Base-by-base conservation (phyloP, 805 yeast genomes). In the Lipomyces japonicus region DNA sequence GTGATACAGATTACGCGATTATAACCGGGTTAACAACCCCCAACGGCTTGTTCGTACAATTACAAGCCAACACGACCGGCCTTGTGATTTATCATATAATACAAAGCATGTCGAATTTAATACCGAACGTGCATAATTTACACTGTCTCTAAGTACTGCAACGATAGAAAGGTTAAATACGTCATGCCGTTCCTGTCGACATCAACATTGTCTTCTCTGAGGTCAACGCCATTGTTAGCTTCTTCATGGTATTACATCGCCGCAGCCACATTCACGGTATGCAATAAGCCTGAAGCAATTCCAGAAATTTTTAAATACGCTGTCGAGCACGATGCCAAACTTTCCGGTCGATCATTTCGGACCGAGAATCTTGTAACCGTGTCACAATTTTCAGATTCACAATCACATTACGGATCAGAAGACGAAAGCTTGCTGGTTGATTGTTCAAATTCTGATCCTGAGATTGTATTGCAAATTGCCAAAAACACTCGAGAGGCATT, bases 211-310 rank as follows among this genome's bases (percentile, higher is more conserved):
- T 31, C 57, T 4, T 35, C 53, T 1, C 37, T 53, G 6, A 32
- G 54, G 10, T 34, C 51, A 12, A 45, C 57, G 12, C 57, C 57
- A 4, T 28, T 44, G 34, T 46, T 53, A 5, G 32, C 48, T 6
- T 5, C n/a, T 4, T 45, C 51, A 16, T 90, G 96, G 96, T 86
- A 82, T 63, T 69, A 80, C 34, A 70, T 88, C 19, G 91, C 95
- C 0, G 85, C 93, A 6, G 85, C 91, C 0, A 79, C 95, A 7
- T 74, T 89, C 42, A 79, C 91, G 1, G 89, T 83, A 4, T 82
- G 91, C 61, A 90, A 90, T 63, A 78, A 76, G 53, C 95, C 96
- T 0, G 79, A 82, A 44, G 96, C 86, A 55, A 78, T 88, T 26
- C 90, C 95, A 2, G 74, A 71, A 48, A 64, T 90, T 2, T 84